Conservation (phyloP, 2,329 filamentous ascomycete genomes). For the Pleoardoris graminearum region DNA sequence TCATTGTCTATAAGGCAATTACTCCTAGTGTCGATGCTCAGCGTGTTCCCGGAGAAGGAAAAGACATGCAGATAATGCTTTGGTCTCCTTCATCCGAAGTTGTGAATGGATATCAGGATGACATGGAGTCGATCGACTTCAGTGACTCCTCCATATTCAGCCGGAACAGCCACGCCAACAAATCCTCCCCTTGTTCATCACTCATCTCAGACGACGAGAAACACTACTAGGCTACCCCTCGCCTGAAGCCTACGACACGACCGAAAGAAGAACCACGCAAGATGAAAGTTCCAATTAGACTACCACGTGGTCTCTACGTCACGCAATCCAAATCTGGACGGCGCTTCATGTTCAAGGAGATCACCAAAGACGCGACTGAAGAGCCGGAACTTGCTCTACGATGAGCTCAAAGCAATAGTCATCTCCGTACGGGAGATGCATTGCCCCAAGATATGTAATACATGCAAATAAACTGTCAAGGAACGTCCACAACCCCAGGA, state of each 20-base stretch:
- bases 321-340: neutral
- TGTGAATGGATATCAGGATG: too few relatives aligned
- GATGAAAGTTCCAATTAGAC: neutral
- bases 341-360: neutral
- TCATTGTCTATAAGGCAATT: too few relatives aligned
- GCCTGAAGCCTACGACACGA: neutral
- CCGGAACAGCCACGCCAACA: neutral
- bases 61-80: too few relatives aligned
- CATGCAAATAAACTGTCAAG: too few relatives aligned
- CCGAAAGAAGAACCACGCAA: neutral
- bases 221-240: neutral
- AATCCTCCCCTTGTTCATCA: neutral
- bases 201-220: neutral
- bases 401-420: neutral
- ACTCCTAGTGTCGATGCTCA: too few relatives aligned
- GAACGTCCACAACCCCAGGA: too few relatives aligned
- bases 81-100: neutral
- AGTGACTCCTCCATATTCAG: neutral
- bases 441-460: too few relatives aligned
- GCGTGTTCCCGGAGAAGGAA: too few relatives aligned
- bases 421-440: neutral
- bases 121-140: neutral
- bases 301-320: too few relatives aligned
- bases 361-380: neutral
- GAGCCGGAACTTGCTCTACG: neutral